Evolutionary conservation across 1,139 yeast genomes (phyloP), one percentile per base, ranked within the genome.

Genomic region (Suhomyces panamericanus): DNA sequence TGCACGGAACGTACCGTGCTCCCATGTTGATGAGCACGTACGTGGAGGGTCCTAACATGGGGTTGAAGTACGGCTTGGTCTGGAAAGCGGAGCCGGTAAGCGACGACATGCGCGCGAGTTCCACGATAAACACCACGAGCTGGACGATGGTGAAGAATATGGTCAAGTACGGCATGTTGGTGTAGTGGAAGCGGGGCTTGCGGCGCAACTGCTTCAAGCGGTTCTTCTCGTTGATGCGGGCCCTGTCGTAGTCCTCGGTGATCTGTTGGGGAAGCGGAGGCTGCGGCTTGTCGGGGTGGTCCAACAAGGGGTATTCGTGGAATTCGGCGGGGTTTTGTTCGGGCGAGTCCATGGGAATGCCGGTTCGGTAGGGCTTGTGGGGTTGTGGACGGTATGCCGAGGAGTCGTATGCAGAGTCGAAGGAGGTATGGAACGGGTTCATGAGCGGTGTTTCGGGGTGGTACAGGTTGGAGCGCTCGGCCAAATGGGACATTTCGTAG

Each of bases 1-100:
- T 85, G 59, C 93, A 85, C 0, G 90, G 89, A 0, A 80, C 75
- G 59, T 83, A 85, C 35, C 91, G 63, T 3, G 90, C 85, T 1
- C 91, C 91, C 79, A 83, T 78, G 54, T 82, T 78, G 47, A 85
- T 82, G 57, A 81, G 70, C 8, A 84, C 66, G 55, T 83, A 83
- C 0, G 84, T 68, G 2, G 89, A 83, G n/a, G 93, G 93, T 0
- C 93, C 93, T 38, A 85, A 64, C 91, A 85, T 85, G 9, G 91
- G 91, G 58, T 85, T 85, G 66, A 85, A 83, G 48, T 81, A 77
- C 3, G 93, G 93, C 53, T 81, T 63, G 0, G 88, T 81, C 59
- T 82, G 88, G 50, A 85, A 78, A 2, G 87, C 83, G 5, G 81
- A 74, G 2, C 89, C 89, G 0, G 91, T 85, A 38, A 80, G 66